Evolutionary conservation across 1,139 yeast genomes (phyloP).

Genomic region (Zygotorulaspora mrakii): DNA sequence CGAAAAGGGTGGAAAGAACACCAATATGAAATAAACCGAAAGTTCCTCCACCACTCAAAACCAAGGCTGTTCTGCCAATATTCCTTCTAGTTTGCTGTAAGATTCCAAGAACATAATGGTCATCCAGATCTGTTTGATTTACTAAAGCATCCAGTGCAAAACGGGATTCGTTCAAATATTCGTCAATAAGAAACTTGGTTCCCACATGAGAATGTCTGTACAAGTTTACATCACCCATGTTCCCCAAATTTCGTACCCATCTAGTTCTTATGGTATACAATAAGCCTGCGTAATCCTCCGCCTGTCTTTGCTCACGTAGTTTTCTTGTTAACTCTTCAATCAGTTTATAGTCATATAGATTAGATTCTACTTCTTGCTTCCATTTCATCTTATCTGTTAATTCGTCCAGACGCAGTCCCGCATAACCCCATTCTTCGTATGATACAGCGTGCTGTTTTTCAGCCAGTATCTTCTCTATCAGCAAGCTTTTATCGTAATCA

Average conservation of each 20-base stretch:
- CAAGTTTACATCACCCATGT: constrained; percentile 77
- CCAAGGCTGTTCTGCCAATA: constrained; percentile 89
- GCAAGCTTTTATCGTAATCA: constrained; percentile 30
- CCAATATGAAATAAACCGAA: constrained; percentile 93
- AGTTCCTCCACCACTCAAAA: constrained; percentile 92
- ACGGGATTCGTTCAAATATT: constrained; percentile 76
- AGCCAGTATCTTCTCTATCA: constrained; percentile 40
- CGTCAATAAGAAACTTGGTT: constrained; percentile 78
- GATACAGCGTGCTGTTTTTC: constrained; percentile 59
- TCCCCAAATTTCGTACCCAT: constrained; percentile 82
- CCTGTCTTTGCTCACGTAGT: constrained; percentile 55
- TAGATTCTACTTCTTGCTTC: constrained; percentile 61
- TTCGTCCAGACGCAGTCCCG: constrained; percentile 61
- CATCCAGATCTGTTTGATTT: constrained; percentile 52
- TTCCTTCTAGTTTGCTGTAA: constrained; percentile 84
- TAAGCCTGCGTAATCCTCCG: constrained; percentile 56
- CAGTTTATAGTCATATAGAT: constrained; percentile 66
- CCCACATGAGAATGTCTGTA: constrained; percentile 81
- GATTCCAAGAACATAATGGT: constrained; percentile 67
- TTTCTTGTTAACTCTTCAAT: constrained; percentile 54
- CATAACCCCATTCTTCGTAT: constrained; percentile 66
- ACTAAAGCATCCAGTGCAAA: constrained; percentile 47
- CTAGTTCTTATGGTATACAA: constrained; percentile 76
- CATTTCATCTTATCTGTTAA: constrained; percentile 57
- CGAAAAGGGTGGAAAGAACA: constrained; percentile 73